These are phyloP conservation scores for Obelidium mucronatum DNA, from an alignment of 192 early-diverging fungal species.

Conservation along the genomic window DNA sequence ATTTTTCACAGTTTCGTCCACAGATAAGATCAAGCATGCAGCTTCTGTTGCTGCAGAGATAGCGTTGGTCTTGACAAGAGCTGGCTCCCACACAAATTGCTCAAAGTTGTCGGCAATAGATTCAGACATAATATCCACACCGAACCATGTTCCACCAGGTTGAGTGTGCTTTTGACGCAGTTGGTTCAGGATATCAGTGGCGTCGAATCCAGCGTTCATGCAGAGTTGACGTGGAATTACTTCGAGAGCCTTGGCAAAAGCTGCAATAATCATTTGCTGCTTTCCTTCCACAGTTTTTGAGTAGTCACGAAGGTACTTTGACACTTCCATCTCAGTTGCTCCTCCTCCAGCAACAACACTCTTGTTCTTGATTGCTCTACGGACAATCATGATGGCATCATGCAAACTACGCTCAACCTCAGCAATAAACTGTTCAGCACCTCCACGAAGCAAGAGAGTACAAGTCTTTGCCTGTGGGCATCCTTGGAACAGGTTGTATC, in stretches of 20 bases:
- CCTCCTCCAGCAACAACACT: slow-evolving; percentile 97
- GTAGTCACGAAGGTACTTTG: slow-evolving; percentile 90
- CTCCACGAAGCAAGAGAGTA: slow-evolving; percentile 94
- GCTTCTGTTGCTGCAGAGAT: slow-evolving; percentile 94
- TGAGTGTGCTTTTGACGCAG: slow-evolving; percentile 91
- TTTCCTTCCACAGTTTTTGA: slow-evolving; percentile 97
- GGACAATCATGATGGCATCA: slow-evolving; percentile 99
- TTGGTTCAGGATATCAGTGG: slow-evolving; percentile 97
- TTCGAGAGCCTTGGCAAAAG: slow-evolving; percentile 95
- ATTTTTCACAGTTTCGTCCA: slow-evolving; percentile 98
- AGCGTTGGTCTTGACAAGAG: slow-evolving; percentile 97
- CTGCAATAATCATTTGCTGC: slow-evolving; percentile 95
- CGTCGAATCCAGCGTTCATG: slow-evolving; percentile 98
- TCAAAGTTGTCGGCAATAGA: slow-evolving; percentile 89
- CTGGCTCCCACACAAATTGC: slow-evolving; percentile 98
- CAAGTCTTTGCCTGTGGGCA: slow-evolving; percentile 94
- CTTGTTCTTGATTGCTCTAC: slow-evolving; percentile 96
- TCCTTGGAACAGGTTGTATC: slow-evolving; percentile 96
- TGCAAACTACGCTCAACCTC: slow-evolving; percentile 97
- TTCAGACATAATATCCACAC: slow-evolving; percentile 92
- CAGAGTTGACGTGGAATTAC: slow-evolving; percentile 98
- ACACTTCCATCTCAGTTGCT: slow-evolving; percentile 98
- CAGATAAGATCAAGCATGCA: slow-evolving; percentile 92
- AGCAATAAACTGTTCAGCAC: slow-evolving; percentile 99
- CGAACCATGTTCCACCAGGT: slow-evolving; percentile 83